A percentile compares a stretch with the other conserved stretches of the same genome.
Conservation (phyloP, 2,329 filamentous ascomycete genomes). For the Penicillium sp. region DNA sequence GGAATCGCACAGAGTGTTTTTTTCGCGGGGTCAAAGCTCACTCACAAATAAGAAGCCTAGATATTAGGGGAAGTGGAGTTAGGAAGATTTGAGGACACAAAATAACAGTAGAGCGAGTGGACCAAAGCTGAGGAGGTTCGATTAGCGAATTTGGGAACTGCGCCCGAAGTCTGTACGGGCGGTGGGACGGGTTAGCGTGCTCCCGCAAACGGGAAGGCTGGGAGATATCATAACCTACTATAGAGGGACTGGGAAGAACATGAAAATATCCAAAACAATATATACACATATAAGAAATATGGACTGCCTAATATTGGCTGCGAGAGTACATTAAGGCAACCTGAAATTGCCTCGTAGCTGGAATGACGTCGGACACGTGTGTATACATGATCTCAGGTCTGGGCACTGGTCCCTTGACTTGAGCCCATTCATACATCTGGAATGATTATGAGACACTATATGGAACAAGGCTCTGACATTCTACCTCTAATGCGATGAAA, state of each 20-base stretch:
- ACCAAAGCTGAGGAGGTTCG: slow-evolving; percentile 8
- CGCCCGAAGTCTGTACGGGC: slow-evolving; percentile 19
- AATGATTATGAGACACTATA: neutral
- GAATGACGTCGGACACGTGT: slow-evolving; percentile 22
- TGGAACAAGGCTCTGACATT: neutral
- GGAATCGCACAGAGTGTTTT: slow-evolving; percentile 17
- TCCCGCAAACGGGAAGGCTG: slow-evolving; percentile 16
- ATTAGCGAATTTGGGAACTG: slow-evolving; percentile 25
- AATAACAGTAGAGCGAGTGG: slow-evolving; percentile 9
- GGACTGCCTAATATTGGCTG: neutral
- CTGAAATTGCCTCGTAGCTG: neutral
- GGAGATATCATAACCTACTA: neutral
- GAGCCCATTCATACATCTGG: neutral
- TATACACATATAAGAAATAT: too few species aligned
- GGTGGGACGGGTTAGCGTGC: slow-evolving; percentile 22
- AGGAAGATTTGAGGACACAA: neutral
- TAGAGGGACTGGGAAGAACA: too few species aligned
- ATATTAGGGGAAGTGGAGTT: slow-evolving; percentile 9
- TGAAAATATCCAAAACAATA: too few species aligned
- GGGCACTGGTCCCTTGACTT: neutral
- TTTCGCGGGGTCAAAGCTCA: slow-evolving; percentile 5
- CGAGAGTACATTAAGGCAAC: neutral
- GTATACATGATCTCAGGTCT: neutral
- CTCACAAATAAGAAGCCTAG: slow-evolving; percentile 21
- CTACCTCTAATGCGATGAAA: neutral